Base-by-base conservation (phyloP, 2,329 filamentous ascomycete species). In the Didymella keratinophila region DNA sequence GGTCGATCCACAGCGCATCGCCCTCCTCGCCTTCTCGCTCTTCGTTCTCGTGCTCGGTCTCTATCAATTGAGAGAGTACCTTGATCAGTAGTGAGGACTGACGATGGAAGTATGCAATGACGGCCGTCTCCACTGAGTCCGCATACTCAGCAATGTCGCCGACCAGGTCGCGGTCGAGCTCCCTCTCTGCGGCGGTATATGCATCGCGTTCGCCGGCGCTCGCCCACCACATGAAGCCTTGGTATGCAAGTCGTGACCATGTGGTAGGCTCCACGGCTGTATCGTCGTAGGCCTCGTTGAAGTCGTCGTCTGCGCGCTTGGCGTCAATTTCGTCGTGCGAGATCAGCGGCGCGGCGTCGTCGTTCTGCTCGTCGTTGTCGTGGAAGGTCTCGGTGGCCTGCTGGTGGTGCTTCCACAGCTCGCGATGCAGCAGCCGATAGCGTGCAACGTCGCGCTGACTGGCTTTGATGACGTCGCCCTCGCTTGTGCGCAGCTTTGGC, bases 141-240 rank as follows among this genome's bases (percentile, higher is more conserved):
- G 83, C 80, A 47, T 75, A 72, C 32, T 71, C 76, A 6, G 77
- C 74, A 25, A 81, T 63, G 57, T 82, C 77, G 34, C 77, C 76
- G 12, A 82, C 69, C 2, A 82, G 66, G 52, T 77, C 75, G 18
- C 76, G 74, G 57, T 83, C 81, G 27, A 82, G 79, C 53, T 84
- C 81, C 58, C 81, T 80, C 67, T 87, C 85, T 56, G 86, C 81
- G 1, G 81, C 79, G 10, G 83, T 77, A 48, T 81, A 82, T 12
- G 81, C 80, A 27, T 84, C 82, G 60, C 89, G 86, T 76, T 95
- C 91, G 57, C 91, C 91, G 0, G 91, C 90, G 16, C 89, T 92
- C 2, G 91, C 91, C 91, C 92, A 95, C 91, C 91, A 95, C 85
- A 94, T 92, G 79, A 94, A 93, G 23, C 89, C 88, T 53, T 86